Percentiles rank a stretch among this genome's conserved stretches.
phyloP scores from a whole-genome alignment of 352 stramenopile species.

The Globisporangium rhizosaccharum region DNA sequence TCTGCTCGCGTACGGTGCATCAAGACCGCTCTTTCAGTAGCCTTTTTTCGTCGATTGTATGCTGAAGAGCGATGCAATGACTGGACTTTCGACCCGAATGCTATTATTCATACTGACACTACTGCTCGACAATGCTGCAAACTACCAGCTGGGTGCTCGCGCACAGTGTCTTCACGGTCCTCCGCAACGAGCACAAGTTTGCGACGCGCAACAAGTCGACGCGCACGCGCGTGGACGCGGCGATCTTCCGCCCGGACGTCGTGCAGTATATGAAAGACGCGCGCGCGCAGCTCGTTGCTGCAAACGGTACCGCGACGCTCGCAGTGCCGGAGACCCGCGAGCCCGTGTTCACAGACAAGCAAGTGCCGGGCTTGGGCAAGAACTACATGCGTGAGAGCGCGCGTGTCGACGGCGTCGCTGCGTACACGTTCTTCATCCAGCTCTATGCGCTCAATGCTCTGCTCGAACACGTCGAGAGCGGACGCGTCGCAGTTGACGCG shows the following conservation, averaged over 20 bases:
- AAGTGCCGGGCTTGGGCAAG: conserved; percentile 68
- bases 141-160: conserved; percentile 81
- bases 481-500: conserved; percentile 22
- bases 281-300: conserved; percentile 26
- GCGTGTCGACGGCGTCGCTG: conserved; percentile 43
- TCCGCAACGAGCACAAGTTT: conserved; percentile 89
- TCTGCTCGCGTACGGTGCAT: too few species aligned
- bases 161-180: conserved; percentile 87
- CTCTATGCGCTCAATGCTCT: conserved; percentile 67
- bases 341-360: conserved; percentile 68
- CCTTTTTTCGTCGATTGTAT: too few species aligned
- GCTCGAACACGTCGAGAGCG: conserved; percentile 27
- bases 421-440: conserved; percentile 84
- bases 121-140: not conserved
- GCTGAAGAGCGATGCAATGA: too few species aligned
- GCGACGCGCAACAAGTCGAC: conserved; percentile 69
- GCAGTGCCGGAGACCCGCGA: conserved; percentile 31
- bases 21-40: too few species aligned
- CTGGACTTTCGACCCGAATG: not conserved
- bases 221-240: conserved; percentile 50
- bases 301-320: conserved; percentile 34
- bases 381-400: conserved; percentile 81
- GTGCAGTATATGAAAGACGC: conserved; percentile 76
- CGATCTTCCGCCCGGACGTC: conserved; percentile 70
- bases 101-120: not conserved